These are phyloP conservation scores for Phalaenopsis aphrodite DNA, from an alignment of 106 monocot species.

Conservation along the genomic window DNA sequence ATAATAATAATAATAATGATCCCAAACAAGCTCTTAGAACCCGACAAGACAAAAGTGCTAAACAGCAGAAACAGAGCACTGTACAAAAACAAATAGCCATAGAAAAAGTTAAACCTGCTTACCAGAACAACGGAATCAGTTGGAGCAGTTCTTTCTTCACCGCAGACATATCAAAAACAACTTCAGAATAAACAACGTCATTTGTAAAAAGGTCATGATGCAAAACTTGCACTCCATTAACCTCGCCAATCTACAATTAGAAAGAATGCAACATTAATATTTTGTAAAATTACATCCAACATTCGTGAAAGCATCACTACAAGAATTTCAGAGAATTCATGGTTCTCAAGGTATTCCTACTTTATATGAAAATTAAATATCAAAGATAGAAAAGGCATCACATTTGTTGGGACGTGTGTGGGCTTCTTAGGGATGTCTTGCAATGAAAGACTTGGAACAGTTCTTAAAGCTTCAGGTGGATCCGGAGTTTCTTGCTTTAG, in stretches of 20 bases:
- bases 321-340: background rate
- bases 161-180: constrained; percentile 89
- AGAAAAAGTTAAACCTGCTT: constrained; percentile 10
- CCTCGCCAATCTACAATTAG: constrained; percentile 55
- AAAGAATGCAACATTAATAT: background rate
- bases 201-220: constrained; percentile 96
- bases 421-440: constrained; percentile 91
- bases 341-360: background rate
- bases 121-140: constrained; percentile 92
- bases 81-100: background rate
- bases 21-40: too few species aligned
- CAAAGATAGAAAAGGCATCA: constrained; percentile 10
- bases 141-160: constrained; percentile 86
- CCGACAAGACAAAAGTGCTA: background rate
- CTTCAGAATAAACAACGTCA: constrained; percentile 92
- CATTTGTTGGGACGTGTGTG: constrained; percentile 78
- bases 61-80: background rate
- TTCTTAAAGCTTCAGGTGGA: constrained; percentile 93
- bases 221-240: constrained; percentile 85
- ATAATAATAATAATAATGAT: too few species aligned
- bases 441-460: constrained; percentile 82
- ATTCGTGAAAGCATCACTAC: background rate
- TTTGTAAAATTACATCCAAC: background rate
- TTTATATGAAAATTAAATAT: background rate
- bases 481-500: constrained; percentile 98